Evolutionary conservation across 345 rosid species (phyloP).

Genomic region (Euphorbia peplus): DNA sequence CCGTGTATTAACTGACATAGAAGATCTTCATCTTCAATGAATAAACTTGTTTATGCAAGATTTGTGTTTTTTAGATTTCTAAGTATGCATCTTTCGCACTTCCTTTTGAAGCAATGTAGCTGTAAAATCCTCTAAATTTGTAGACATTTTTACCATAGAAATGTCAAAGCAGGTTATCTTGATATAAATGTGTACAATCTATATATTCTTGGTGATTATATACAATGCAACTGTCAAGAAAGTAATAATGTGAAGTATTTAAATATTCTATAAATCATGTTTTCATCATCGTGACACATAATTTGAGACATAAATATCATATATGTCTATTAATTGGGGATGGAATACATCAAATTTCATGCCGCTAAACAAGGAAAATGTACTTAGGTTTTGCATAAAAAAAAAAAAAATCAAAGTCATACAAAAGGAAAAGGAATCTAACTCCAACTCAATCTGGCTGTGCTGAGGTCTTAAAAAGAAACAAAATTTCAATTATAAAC

Average conservation of each 20-base stretch:
- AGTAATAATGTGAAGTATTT: no score
- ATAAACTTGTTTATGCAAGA: not conserved
- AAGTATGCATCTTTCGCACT: not conserved
- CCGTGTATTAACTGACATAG: slow-evolving; percentile 60
- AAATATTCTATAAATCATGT: no score
- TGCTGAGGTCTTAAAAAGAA: no score
- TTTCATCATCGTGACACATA: no score
- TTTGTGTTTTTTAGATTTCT: not conserved
- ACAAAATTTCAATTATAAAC: not conserved
- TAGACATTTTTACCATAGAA: no score
- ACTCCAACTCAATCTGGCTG: not conserved
- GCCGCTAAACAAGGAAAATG: not conserved
- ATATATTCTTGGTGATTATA: no score
- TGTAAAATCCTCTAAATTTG: no score
- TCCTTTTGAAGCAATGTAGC: not conserved
- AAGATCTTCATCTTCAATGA: slow-evolving; percentile 59
- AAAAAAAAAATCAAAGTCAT: not conserved
- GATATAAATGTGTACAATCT: no score
- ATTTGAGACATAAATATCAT: no score
- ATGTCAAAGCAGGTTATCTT: no score
- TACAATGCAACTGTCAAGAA: no score
- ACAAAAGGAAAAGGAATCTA: not conserved
- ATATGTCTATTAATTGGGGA: no score
- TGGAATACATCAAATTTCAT: not conserved
- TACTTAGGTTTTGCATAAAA: not conserved